A percentile compares a stretch with the other conserved stretches of the same genome.
Evolutionary conservation across 1,139 yeast species (phyloP).

Genomic region (Pneumocystis jirovecii): DNA sequence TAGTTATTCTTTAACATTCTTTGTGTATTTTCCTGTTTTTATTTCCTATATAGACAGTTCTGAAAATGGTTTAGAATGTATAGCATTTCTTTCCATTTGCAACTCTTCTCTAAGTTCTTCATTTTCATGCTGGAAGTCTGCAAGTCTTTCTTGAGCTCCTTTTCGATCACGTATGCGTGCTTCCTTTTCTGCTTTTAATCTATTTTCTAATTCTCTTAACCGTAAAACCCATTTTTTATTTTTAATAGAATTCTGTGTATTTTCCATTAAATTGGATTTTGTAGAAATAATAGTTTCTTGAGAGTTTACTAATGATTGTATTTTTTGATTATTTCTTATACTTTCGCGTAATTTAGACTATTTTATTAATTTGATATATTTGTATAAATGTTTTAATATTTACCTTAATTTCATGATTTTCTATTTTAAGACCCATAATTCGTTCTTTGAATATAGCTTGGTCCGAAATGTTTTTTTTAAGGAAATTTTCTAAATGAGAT

Average conservation of each 20-base stretch:
- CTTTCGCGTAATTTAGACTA: background rate
- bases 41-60: background rate
- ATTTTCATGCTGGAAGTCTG: constrained; percentile 13
- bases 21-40: background rate
- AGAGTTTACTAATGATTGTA: background rate
- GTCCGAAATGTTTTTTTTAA: background rate
- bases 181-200: constrained; percentile 17
- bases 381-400: background rate
- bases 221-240: constrained; percentile 12
- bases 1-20: background rate
- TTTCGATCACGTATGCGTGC: constrained; percentile 16
- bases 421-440: background rate
- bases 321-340: background rate
- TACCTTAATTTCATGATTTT: background rate
- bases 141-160: constrained; percentile 15
- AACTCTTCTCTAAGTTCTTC: constrained; percentile 6
- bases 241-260: background rate
- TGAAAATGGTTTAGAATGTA: background rate
- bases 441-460: background rate
- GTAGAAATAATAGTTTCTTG: background rate
- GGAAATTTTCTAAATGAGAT: background rate
- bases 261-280: background rate
- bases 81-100: background rate
- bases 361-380: background rate
- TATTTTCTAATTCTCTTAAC: constrained; percentile 15